Base-by-base conservation (phyloP, 345 rosid species). In the Sonneratia caseolaris region DNA sequence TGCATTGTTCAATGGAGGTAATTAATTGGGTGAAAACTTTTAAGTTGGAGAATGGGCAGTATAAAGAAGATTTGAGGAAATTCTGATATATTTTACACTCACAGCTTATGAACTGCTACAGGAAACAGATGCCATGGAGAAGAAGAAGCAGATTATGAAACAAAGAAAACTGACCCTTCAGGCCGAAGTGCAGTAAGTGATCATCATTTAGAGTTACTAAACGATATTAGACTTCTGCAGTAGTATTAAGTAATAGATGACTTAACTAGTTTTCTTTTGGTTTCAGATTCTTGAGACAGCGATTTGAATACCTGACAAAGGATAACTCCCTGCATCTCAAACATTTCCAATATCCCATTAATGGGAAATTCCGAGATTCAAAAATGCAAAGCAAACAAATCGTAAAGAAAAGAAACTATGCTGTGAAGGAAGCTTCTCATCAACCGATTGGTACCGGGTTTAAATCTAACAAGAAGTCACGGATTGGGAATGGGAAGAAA, bases 141-240 rank as follows among this genome's bases (percentile, higher is more conserved):
- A 70, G 81, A 82, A 84, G 70, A 64, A 90, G 81, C 84, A 82
- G 80, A 83, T 80, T 84, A 72, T 89, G 85, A 89, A 84, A 75
- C 85, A 84, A 73, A 84, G 73, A 51, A 81, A 78, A 76, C 37
- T 72, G 80, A 81, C 70, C 35, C 84, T 92, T 14, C 24, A 70
- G 47, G 89, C 87, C 64, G 97, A 95, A 92, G 92, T 95, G 70
- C 76, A 86, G 99, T 94, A 89, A 77, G 45, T 48, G 40, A 64
- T 70, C 59, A 19, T 48, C 69, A 65, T 5, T 36, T 14, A 27
- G 40, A 42, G 9, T 65, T 18, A 27, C 48, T 42, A 12, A 27
- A 12, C 38, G 1, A 62, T 62, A 36, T 22, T 37, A 47, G n/a
- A 67, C 61, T 61, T 64, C n/a, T 62, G 75, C 24, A 18, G 37